A percentile compares a stretch with the other conserved stretches of the same genome.
Evolutionary conservation across 148 eudicot species (phyloP).

Genomic region (Persicaria maculosa): DNA sequence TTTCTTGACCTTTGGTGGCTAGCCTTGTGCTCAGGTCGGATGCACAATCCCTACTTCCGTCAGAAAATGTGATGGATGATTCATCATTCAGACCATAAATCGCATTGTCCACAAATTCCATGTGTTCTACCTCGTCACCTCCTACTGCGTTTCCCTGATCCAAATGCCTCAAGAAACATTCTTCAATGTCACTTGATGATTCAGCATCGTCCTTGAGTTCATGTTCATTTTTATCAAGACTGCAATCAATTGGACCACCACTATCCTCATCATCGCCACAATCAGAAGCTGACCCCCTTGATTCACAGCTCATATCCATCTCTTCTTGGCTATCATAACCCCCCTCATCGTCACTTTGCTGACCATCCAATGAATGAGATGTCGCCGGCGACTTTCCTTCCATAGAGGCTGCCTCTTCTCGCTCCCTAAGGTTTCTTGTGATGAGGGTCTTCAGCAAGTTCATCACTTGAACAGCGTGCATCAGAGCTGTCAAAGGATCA

Average conservation of each 20-base stretch:
- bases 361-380: constrained; percentile 39
- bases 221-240: constrained; percentile 17
- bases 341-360: constrained; percentile 39
- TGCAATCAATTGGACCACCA: background rate
- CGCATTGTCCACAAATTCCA: background rate
- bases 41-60: constrained; percentile 22
- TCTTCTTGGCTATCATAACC: constrained; percentile 51
- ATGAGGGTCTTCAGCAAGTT: constrained; percentile 86
- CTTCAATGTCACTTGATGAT: constrained; percentile 53
- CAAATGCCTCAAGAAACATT: constrained; percentile 59
- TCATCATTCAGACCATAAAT: background rate
- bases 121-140: background rate
- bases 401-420: constrained; percentile 41
- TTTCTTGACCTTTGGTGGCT: constrained; percentile 24
- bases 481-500: constrained; percentile 86
- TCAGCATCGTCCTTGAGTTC: constrained; percentile 29
- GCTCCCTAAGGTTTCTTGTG: constrained; percentile 61
- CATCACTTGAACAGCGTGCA: constrained; percentile 98
- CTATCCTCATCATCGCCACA: constrained; percentile 35
- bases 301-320: constrained; percentile 59
- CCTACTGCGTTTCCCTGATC: constrained; percentile 23
- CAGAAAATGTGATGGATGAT: constrained; percentile 18
- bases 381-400: constrained; percentile 57
- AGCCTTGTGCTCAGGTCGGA: constrained; percentile 24
- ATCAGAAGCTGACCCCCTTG: constrained; percentile 45